phyloP scores from a whole-genome alignment of 1,284 basidiomycete genomes.

The Ceratobasidium sp. region DNA sequence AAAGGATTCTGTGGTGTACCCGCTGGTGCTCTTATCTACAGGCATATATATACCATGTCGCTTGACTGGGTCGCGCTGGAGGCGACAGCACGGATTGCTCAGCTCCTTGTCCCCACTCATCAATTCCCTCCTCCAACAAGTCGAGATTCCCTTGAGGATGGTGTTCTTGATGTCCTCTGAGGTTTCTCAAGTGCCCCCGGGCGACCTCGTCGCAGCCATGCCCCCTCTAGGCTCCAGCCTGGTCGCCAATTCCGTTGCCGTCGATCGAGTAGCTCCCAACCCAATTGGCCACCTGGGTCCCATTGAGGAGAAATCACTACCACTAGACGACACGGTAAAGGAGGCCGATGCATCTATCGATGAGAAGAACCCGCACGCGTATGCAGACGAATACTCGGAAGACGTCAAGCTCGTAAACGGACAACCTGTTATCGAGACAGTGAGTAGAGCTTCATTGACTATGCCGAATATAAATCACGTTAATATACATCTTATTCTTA shows the following conservation, averaged over 20 bases:
- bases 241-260: constrained; percentile 2
- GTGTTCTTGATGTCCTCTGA: background rate
- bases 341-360: background rate
- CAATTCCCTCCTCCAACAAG: background rate
- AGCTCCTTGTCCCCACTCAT: too few species aligned
- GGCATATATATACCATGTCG: constrained; percentile 32
- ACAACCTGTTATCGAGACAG: constrained; percentile 65
- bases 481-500: constrained; percentile 49
- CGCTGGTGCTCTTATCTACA: background rate
- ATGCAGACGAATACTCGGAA: background rate
- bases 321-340: background rate
- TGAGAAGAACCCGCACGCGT: constrained; percentile 2
- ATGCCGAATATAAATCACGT: constrained; percentile 16
- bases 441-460: background rate
- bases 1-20: background rate
- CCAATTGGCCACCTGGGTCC: background rate
- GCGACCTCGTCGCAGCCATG: constrained; percentile 19
- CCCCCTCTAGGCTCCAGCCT: constrained; percentile 6
- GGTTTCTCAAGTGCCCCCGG: background rate
- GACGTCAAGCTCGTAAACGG: constrained; percentile 58
- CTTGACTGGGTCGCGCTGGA: background rate
- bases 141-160: background rate
- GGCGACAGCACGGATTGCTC: background rate
- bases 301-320: constrained; percentile 8
- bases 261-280: background rate